These are phyloP conservation scores for Paecilomyces niveus DNA, from an alignment of 2,329 filamentous ascomycete species.

Conservation along the genomic window DNA sequence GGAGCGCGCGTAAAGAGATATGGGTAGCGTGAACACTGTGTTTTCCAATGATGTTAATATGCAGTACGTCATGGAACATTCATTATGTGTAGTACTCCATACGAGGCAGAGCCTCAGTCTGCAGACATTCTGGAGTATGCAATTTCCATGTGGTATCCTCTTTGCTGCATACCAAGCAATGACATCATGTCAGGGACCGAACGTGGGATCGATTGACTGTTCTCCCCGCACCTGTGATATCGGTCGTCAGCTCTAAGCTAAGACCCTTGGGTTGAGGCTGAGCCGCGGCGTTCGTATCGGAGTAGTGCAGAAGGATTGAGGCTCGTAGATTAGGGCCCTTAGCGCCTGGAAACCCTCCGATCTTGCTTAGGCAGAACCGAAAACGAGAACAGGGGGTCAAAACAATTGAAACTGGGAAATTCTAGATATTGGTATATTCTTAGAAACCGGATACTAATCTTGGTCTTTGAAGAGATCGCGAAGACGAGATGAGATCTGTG, in stretches of 20 bases:
- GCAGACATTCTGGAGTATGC: background rate
- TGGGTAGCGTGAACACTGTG: background rate
- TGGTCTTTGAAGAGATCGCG: background rate
- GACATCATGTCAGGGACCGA: background rate
- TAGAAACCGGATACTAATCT: background rate
- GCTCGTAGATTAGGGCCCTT: background rate
- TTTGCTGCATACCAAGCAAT: background rate
- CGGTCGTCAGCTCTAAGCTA: background rate
- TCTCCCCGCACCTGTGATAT: background rate
- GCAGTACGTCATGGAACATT: background rate
- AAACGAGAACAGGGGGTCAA: background rate
- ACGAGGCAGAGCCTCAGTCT: background rate
- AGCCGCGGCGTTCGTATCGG: background rate
- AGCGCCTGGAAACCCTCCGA: background rate
- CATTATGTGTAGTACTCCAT: background rate
- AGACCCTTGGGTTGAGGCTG: background rate
- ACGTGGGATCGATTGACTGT: background rate
- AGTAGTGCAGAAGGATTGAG: background rate
- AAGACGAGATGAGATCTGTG: background rate
- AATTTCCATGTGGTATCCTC: background rate
- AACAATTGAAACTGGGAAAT: background rate
- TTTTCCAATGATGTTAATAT: background rate
- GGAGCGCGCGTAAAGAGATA: background rate
- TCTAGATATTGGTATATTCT: background rate
- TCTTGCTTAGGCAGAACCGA: background rate